Percentiles rank a stretch among this genome's conserved stretches.
phyloP scores from a whole-genome alignment of 106 monocot species.

The Dendrobium officinale region DNA sequence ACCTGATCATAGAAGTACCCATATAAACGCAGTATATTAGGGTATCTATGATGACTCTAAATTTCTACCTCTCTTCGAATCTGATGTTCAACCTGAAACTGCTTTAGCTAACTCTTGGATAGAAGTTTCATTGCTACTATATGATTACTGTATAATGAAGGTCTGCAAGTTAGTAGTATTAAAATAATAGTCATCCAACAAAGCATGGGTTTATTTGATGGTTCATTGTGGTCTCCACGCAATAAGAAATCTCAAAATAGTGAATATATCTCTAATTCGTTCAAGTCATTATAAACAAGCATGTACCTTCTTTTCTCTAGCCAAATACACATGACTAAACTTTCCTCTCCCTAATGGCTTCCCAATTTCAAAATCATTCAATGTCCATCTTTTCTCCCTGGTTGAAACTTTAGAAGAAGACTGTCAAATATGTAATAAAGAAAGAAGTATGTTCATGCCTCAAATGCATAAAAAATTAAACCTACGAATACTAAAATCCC shows the following conservation, averaged over 20 bases:
- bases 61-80: slow-evolving; percentile 95
- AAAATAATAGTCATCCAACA: neutral
- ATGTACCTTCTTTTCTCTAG: slow-evolving; percentile 82
- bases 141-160: slow-evolving; percentile 64
- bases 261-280: neutral
- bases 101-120: slow-evolving; percentile 94
- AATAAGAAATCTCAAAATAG: neutral
- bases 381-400: slow-evolving; percentile 72
- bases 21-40: slow-evolving; percentile 91
- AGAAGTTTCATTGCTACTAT: slow-evolving; percentile 95
- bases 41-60: slow-evolving; percentile 85
- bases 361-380: slow-evolving; percentile 90
- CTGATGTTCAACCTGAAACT: slow-evolving; percentile 96
- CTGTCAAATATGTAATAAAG: slow-evolving; percentile 16
- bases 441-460: neutral
- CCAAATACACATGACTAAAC: slow-evolving; percentile 95
- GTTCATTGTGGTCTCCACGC: neutral
- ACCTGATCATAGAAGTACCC: slow-evolving; percentile 99
- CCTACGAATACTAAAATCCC: no score
- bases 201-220: neutral
- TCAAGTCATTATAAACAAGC: neutral
- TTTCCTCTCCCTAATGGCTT: slow-evolving; percentile 97
- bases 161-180: neutral
- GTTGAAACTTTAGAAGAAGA: slow-evolving; percentile 22
- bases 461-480: neutral